Percentiles rank a stretch among this genome's conserved stretches.
These are phyloP conservation scores for Aspergillus amoenus DNA, from an alignment of 2,329 filamentous ascomycete genomes.

Conservation along the genomic window DNA sequence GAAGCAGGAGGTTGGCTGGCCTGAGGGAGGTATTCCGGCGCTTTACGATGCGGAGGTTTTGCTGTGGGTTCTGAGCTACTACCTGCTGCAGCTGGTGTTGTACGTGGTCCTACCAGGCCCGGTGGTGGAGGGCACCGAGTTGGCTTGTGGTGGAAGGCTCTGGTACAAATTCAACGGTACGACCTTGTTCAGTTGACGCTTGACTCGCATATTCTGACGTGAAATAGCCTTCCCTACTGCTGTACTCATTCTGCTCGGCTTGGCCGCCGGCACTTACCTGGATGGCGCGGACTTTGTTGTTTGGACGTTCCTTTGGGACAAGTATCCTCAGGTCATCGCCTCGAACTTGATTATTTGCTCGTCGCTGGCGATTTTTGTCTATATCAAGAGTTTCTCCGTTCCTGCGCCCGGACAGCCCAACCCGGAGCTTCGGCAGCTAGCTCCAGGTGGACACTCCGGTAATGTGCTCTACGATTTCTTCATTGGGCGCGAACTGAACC, in stretches of 20 bases:
- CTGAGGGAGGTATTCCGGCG: slow-evolving; percentile 65
- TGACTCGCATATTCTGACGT: slow-evolving; percentile 17
- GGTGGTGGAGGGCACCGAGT: slow-evolving; percentile 67
- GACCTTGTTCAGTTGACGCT: slow-evolving; percentile 16
- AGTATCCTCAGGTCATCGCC: slow-evolving; percentile 83
- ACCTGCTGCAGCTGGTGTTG: slow-evolving; percentile 70
- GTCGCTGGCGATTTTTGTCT: slow-evolving; percentile 72
- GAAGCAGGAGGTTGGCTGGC: slow-evolving; percentile 82
- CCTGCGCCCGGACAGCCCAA: slow-evolving; percentile 63
- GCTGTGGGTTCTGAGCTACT: slow-evolving; percentile 73
- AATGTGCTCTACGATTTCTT: slow-evolving; percentile 95
- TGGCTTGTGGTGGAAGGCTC: slow-evolving; percentile 70
- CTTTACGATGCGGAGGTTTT: slow-evolving; percentile 69
- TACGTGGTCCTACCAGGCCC: slow-evolving; percentile 75
- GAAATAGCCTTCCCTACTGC: slow-evolving; percentile 70
- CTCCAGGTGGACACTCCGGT: slow-evolving; percentile 75
- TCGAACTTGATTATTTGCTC: slow-evolving; percentile 78
- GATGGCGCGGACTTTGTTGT: slow-evolving; percentile 80
- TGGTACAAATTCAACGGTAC: slow-evolving; percentile 80
- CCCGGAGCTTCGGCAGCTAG: slow-evolving; percentile 71
- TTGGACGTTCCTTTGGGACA: slow-evolving; percentile 91
- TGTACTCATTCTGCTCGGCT: slow-evolving; percentile 67
- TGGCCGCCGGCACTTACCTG: slow-evolving; percentile 70
- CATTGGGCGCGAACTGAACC: slow-evolving; percentile 93
- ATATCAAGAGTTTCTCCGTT: slow-evolving; percentile 78